Evolutionary conservation across 2,329 filamentous ascomycete species (phyloP).

Genomic region (Colletotrichum sp.): DNA sequence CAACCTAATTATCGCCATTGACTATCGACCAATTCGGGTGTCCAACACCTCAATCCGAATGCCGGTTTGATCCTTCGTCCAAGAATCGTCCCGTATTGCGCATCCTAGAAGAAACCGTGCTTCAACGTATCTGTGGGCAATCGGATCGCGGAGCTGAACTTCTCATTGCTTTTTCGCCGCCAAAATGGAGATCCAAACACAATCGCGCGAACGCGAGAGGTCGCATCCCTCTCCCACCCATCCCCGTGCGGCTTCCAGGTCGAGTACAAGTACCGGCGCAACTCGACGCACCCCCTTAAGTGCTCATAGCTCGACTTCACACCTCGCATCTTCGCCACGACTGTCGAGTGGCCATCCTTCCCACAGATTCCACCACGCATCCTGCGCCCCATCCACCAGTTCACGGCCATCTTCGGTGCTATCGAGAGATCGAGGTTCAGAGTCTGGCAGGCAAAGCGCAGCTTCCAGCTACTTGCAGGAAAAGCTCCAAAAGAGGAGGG

Average conservation of each 20-base stretch:
- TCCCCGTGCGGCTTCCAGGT: constrained; percentile 50
- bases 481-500: constrained; percentile 54
- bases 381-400: constrained; percentile 36
- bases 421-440: constrained; percentile 46
- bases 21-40: background rate
- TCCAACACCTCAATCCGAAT: background rate
- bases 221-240: constrained; percentile 24
- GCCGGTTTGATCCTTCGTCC: background rate
- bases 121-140: background rate
- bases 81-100: background rate
- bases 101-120: background rate
- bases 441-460: constrained; percentile 42
- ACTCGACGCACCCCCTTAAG: constrained; percentile 40
- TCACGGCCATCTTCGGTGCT: constrained; percentile 44
- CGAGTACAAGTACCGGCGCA: constrained; percentile 36
- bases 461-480: constrained; percentile 61
- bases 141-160: background rate
- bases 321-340: constrained; percentile 40
- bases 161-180: background rate
- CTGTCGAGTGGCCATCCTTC: constrained; percentile 36
- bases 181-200: constrained; percentile 11
- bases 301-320: constrained; percentile 46
- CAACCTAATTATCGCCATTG: background rate
- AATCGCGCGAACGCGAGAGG: constrained; percentile 16
- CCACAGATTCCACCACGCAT: constrained; percentile 45